phyloP scores from a whole-genome alignment of 108 stramenopile genomes.

The Hondaea fermentalgiana region DNA sequence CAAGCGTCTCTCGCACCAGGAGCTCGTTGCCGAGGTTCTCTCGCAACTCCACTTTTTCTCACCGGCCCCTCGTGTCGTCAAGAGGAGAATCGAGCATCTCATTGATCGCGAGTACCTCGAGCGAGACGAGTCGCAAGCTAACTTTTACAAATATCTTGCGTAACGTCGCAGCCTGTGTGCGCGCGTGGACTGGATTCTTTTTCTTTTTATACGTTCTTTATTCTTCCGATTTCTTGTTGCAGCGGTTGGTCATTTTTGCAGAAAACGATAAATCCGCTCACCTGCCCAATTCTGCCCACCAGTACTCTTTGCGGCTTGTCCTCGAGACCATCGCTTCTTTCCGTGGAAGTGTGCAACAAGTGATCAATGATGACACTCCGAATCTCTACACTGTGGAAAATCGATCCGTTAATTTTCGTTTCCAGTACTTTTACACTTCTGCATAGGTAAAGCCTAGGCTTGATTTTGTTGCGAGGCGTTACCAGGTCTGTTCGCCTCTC shows the following conservation, averaged over 20 bases:
- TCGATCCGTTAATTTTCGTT: no score
- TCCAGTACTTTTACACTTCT: no score
- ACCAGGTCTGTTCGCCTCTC: no score
- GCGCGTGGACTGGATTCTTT: neutral
- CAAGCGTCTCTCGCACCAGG: conserved; percentile 89
- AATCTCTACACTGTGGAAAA: no score
- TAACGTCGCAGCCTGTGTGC: neutral
- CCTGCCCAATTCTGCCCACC: no score
- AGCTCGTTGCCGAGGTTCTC: conserved; percentile 89
- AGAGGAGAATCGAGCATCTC: conserved; percentile 77
- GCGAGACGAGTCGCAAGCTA: conserved; percentile 61
- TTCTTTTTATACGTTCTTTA: neutral
- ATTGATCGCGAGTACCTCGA: conserved; percentile 94
- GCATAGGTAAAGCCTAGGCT: no score
- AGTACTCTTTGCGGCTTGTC: no score
- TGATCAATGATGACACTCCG: no score
- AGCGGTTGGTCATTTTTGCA: neutral
- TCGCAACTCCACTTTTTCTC: conserved; percentile 92
- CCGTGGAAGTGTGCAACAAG: no score
- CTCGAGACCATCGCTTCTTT: no score
- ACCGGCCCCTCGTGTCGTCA: conserved; percentile 85
- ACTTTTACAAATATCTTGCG: conserved; percentile 56
- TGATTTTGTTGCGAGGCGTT: no score
- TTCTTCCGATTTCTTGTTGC: neutral
- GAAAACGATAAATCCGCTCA: no score